Evolutionary conservation across 139 green algal genomes (phyloP), one percentile per base, ranked within the genome.

Genomic region (Chlamydomonas sp.): DNA sequence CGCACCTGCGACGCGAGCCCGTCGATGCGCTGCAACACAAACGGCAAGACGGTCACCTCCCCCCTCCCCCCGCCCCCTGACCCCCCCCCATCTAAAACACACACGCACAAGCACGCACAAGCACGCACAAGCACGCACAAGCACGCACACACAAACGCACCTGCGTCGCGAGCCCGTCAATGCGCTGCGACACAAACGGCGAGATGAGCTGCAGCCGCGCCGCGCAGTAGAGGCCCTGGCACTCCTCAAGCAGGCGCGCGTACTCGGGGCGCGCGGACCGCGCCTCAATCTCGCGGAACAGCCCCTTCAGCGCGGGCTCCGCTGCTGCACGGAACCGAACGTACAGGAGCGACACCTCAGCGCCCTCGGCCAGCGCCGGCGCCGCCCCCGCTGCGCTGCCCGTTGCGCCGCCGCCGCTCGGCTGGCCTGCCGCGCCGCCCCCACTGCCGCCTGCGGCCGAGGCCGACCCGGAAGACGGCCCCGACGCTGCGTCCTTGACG

Each of bases 281-380:
- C 47, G 70, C 49, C 72, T 91, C 86, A 31, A 98, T 81, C 57
- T 93, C 91, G 30, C 71, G 61, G n/a, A 97, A 84, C 57, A 97
- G 54, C 2, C 81, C 83, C 84, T 90, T 90, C 20, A 96, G 50
- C n/a, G 70, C 79, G 24, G 86, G 82, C 80, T 95, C 90, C n/a
- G 89, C 86, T 6, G 87, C 87, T 26, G 94, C 89, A 24, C 90
- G 65, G 83, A 98, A 98, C 6, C 87, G 76, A 71, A 97, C 94
- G 72, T 97, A 96, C 69, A 97, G 80, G 76, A 98, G 83, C 0
- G 90, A 87, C 30, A 90, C 88, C 75, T 95, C 89, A 6, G 83
- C 74, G 1, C 86, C 88, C 71, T 95, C 90, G 2, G 82, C 73
- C 20, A 90, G 75, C 49, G 76, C 61, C 49, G 76, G 54, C 29